Evolutionary conservation across 2,329 filamentous ascomycete genomes (phyloP).

Genomic region (Nothophaeocryptopus gaeumannii): DNA sequence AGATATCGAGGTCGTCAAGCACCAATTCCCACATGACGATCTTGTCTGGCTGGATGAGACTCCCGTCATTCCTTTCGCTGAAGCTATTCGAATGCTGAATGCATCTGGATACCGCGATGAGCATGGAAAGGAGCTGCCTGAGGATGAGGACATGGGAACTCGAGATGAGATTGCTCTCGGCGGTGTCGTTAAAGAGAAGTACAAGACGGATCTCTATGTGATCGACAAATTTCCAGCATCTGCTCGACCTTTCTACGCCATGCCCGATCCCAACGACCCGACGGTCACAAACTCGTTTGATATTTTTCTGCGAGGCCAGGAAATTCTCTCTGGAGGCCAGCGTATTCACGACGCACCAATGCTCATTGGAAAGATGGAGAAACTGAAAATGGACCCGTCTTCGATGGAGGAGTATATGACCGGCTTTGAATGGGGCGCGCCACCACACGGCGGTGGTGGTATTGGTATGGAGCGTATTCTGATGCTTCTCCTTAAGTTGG

Average conservation of each 20-base stretch:
- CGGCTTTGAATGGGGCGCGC: constrained; percentile 83
- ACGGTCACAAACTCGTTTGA: constrained; percentile 88
- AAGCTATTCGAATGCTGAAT: constrained; percentile 77
- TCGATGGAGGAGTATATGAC: constrained; percentile 87
- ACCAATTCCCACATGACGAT: constrained; percentile 81
- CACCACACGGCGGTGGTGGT: constrained; percentile 85
- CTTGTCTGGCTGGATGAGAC: constrained; percentile 85
- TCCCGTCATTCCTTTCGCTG: constrained; percentile 73
- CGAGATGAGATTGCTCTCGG: constrained; percentile 84
- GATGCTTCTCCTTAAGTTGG: constrained; percentile 79
- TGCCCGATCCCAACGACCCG: constrained; percentile 71
- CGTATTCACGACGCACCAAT: constrained; percentile 79
- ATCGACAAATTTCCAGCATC: constrained; percentile 87
- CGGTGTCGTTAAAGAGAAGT: constrained; percentile 79
- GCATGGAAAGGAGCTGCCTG: constrained; percentile 66
- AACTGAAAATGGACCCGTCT: constrained; percentile 71
- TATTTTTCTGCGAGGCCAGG: constrained; percentile 89
- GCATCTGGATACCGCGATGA: constrained; percentile 75
- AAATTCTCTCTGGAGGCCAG: constrained; percentile 88
- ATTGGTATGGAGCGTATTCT: constrained; percentile 86
- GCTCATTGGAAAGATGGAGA: constrained; percentile 74
- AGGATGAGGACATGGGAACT: constrained; percentile 78
- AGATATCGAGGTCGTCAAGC: constrained; percentile 76
- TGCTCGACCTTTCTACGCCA: constrained; percentile 87
- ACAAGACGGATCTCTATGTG: constrained; percentile 86